These are phyloP conservation scores for Aurantiochytrium sp. DNA, from an alignment of 108 stramenopile species.

Conservation along the genomic window DNA sequence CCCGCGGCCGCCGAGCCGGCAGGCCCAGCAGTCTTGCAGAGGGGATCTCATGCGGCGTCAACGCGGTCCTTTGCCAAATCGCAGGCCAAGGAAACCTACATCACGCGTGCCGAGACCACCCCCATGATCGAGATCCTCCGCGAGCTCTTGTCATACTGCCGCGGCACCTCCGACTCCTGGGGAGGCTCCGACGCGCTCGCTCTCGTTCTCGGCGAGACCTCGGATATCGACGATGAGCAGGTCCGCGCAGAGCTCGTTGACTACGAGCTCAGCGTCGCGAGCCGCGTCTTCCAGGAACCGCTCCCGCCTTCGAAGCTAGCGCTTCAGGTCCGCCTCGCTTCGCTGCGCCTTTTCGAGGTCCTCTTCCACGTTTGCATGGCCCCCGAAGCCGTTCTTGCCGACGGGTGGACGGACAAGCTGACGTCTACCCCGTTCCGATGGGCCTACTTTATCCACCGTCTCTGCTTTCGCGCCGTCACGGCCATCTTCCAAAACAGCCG, in stretches of 20 bases:
- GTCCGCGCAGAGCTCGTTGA: neutral
- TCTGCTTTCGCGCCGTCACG: slow-evolving; percentile 11
- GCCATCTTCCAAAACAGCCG: slow-evolving; percentile 7
- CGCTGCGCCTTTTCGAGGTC: neutral
- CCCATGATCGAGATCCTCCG: neutral
- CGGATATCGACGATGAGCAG: neutral
- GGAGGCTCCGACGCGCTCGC: neutral
- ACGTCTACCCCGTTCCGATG: slow-evolving; percentile 2
- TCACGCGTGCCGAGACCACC: neutral
- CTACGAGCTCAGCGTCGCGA: slow-evolving; percentile 14
- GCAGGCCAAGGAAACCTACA: neutral
- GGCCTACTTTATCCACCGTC: slow-evolving; percentile 13
- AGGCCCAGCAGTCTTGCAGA: too few relatives aligned
- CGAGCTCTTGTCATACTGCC: neutral
- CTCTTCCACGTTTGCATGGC: neutral
- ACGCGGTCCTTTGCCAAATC: neutral
- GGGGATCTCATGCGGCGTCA: neutral
- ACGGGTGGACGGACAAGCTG: neutral
- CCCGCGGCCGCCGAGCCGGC: too few relatives aligned
- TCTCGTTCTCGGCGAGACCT: neutral
- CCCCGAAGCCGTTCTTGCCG: neutral
- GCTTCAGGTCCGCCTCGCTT: neutral
- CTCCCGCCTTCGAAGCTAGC: neutral
- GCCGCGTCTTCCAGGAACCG: neutral
- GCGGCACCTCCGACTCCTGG: neutral